Percentiles rank a stretch among this genome's conserved stretches.
These are phyloP conservation scores for Gynochthodes officinalis DNA, from an alignment of 257 asterid species.

Conservation along the genomic window DNA sequence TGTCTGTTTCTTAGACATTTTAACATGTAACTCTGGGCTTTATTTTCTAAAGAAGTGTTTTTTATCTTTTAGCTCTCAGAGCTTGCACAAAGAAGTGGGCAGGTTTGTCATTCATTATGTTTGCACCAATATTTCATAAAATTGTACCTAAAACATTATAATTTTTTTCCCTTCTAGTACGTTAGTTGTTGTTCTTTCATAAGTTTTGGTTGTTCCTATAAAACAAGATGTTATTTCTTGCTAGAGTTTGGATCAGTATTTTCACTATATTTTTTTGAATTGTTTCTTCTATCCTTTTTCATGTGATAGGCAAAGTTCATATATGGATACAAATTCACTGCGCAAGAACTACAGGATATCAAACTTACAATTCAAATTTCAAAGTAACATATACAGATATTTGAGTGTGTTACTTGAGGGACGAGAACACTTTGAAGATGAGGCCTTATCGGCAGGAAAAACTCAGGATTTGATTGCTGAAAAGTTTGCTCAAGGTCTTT, in stretches of 20 bases:
- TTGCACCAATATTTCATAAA: background rate
- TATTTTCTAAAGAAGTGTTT: no score
- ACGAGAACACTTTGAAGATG: slow-evolving; percentile 62
- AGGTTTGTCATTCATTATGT: background rate
- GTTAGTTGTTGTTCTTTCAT: background rate
- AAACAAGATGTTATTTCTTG: background rate
- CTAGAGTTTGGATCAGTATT: background rate
- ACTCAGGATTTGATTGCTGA: slow-evolving; percentile 23
- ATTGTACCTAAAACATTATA: background rate
- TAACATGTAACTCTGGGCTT: background rate
- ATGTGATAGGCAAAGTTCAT: slow-evolving; percentile 55
- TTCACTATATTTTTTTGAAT: background rate
- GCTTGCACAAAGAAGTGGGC: background rate
- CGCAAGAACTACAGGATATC: slow-evolving; percentile 50
- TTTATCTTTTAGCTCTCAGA: background rate
- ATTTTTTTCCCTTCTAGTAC: background rate
- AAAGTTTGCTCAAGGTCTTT: slow-evolving; percentile 38
- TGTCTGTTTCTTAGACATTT: background rate
- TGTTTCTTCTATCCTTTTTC: slow-evolving; percentile 9
- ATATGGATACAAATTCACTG: slow-evolving; percentile 39
- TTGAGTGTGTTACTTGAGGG: slow-evolving; percentile 56
- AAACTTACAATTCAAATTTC: slow-evolving; percentile 58
- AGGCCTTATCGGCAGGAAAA: slow-evolving; percentile 23
- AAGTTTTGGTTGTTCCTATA: background rate
- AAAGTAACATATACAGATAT: slow-evolving; percentile 50